Evolutionary conservation across 2,329 filamentous ascomycete genomes (phyloP).

Genomic region (Epichloe elymi): DNA sequence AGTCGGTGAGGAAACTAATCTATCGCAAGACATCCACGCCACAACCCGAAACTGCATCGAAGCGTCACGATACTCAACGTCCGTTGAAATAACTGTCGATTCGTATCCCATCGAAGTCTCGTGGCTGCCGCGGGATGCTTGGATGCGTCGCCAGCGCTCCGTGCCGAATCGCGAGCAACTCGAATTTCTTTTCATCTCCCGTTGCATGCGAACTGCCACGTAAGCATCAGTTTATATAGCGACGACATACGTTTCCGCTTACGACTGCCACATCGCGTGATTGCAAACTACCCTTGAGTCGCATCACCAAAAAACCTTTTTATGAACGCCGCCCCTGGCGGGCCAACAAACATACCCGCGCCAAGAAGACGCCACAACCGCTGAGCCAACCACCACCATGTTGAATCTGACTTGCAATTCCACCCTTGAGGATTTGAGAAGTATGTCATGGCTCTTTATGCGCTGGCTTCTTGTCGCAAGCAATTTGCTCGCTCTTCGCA

Average conservation of each 20-base stretch:
- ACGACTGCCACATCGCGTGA: not conserved
- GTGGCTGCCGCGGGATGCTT: not conserved
- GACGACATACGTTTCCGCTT: not conserved
- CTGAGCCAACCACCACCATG: constrained; percentile 4
- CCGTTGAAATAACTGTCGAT: too few species aligned
- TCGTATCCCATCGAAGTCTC: not conserved
- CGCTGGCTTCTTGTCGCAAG: not conserved
- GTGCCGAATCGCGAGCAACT: too few species aligned
- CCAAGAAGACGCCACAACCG: constrained; percentile 2
- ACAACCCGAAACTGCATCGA: not conserved
- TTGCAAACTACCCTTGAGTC: not conserved
- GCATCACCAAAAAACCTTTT: too few species aligned
- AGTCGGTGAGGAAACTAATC: too few species aligned
- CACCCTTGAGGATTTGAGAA: constrained; percentile 30
- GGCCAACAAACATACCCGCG: not conserved
- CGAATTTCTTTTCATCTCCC: too few species aligned
- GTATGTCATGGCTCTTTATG: constrained; percentile 14
- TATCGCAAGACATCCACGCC: not conserved
- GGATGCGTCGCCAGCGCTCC: not conserved
- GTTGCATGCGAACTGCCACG: too few species aligned
- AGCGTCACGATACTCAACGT: too few species aligned
- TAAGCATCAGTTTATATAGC: not conserved
- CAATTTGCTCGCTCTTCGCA: not conserved
- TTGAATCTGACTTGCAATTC: constrained; percentile 30
- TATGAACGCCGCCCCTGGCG: constrained; percentile 1